A percentile compares a stretch with the other conserved stretches of the same genome.
Evolutionary conservation across 495 filamentous ascomycete species (phyloP).

Genomic region (Coniosporium apollinis): DNA sequence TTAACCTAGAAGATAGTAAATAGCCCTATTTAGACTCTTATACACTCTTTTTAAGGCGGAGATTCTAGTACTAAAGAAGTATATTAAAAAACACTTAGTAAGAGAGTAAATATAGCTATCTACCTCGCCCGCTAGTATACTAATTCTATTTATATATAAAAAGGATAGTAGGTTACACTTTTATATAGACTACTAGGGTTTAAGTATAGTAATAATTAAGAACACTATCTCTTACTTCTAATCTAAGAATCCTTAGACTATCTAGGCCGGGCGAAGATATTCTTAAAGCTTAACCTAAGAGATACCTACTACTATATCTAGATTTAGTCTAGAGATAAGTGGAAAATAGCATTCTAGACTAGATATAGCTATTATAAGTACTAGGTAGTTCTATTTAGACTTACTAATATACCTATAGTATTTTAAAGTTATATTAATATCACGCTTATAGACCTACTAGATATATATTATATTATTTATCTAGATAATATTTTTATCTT

Average conservation of each 20-base stretch:
- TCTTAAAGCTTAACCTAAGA: neutral
- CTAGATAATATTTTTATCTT: conserved; percentile 9
- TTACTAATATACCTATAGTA: conserved; percentile 1
- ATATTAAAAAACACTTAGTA: too few relatives aligned
- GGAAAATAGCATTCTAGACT: neutral
- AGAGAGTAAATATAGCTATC: too few relatives aligned
- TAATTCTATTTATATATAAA: neutral
- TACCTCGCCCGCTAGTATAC: too few relatives aligned
- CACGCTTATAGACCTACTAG: neutral
- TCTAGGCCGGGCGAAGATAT: neutral
- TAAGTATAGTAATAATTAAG: neutral
- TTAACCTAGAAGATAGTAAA: too few relatives aligned
- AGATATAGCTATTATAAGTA: conserved; percentile 6
- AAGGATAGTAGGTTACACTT: neutral
- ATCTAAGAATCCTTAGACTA: neutral
- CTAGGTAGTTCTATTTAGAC: conserved; percentile 4
- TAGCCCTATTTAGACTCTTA: too few relatives aligned
- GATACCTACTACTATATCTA: neutral
- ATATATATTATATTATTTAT: conserved; percentile 8
- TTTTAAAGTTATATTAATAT: conserved; percentile 7
- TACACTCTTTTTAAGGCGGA: too few relatives aligned
- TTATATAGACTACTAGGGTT: neutral
- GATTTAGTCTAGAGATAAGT: too few relatives aligned
- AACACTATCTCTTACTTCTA: neutral
- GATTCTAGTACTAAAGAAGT: too few relatives aligned